Evolutionary conservation across 116 monocot genomes (phyloP).

Genomic region (Cymodocea nodosa): DNA sequence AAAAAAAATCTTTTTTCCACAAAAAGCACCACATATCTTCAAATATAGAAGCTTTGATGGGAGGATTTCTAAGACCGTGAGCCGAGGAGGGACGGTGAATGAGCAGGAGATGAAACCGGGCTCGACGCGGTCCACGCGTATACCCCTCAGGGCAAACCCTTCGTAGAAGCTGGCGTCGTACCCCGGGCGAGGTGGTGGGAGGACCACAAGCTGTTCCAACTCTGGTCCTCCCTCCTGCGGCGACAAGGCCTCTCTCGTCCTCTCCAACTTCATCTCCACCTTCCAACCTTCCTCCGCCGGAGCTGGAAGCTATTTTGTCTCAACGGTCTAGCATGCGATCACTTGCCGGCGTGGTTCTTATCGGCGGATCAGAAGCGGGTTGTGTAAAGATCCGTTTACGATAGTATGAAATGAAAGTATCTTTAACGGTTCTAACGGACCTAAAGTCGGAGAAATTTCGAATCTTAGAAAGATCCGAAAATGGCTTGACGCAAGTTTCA

Average conservation of each 20-base stretch:
- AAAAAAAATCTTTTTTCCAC: not conserved
- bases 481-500: too few species aligned
- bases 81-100: conserved; percentile 66
- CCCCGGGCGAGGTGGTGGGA: conserved; percentile 15
- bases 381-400: too few species aligned
- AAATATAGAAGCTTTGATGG: not conserved
- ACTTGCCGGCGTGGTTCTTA: too few species aligned
- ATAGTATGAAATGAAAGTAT: too few species aligned
- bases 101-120: conserved; percentile 59
- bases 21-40: not conserved
- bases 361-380: too few species aligned
- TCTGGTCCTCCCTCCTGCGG: conserved; percentile 13
- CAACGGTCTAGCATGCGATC: too few species aligned
- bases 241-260: conserved; percentile 30
- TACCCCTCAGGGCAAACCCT: conserved; percentile 46
- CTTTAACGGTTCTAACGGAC: too few species aligned
- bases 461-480: too few species aligned
- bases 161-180: conserved; percentile 53
- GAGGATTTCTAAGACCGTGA: conserved; percentile 34
- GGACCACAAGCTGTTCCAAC: conserved; percentile 21
- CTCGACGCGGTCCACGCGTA: conserved; percentile 42
- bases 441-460: too few species aligned
- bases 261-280: conserved; percentile 26
- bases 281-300: too few species aligned
- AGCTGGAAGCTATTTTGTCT: too few species aligned